phyloP scores from a whole-genome alignment of 2,329 filamentous ascomycete genomes.

The Biscogniauxia mediterranea region DNA sequence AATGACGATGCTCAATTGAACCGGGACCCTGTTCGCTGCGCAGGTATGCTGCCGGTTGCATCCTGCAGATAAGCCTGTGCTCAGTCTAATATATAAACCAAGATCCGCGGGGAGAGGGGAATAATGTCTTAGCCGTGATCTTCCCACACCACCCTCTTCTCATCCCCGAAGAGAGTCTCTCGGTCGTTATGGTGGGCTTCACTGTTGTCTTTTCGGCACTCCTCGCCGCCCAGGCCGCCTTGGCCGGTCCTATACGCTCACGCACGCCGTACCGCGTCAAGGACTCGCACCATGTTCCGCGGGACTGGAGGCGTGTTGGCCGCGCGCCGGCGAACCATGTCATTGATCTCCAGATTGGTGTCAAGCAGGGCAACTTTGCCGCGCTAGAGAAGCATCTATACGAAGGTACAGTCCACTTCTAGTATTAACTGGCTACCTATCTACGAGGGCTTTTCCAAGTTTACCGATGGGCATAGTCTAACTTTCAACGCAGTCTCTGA shows the following conservation, averaged over 20 bases:
- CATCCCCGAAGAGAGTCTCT: neutral
- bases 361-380: constrained; percentile 56
- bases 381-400: constrained; percentile 54
- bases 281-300: constrained; percentile 52
- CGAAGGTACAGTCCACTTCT: constrained; percentile 22
- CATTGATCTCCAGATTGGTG: constrained; percentile 55
- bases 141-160: neutral
- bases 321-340: constrained; percentile 46
- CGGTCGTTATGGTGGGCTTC: constrained; percentile 25
- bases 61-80: neutral
- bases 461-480: constrained; percentile 1
- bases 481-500: constrained; percentile 43
- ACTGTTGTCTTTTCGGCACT: constrained; percentile 25
- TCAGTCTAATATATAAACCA: neutral
- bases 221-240: constrained; percentile 23
- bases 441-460: neutral
- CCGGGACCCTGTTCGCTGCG: neutral
- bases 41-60: neutral
- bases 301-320: constrained; percentile 47
- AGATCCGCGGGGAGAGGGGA: neutral
- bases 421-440: neutral
- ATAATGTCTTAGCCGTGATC: neutral
- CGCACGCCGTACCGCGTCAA: constrained; percentile 43
- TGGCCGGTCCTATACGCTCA: constrained; percentile 25
- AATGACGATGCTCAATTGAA: neutral